Percentiles rank a stretch among this genome's conserved stretches.
phyloP scores from a whole-genome alignment of 805 yeast genomes.

The Jamesozyma gamospora region DNA sequence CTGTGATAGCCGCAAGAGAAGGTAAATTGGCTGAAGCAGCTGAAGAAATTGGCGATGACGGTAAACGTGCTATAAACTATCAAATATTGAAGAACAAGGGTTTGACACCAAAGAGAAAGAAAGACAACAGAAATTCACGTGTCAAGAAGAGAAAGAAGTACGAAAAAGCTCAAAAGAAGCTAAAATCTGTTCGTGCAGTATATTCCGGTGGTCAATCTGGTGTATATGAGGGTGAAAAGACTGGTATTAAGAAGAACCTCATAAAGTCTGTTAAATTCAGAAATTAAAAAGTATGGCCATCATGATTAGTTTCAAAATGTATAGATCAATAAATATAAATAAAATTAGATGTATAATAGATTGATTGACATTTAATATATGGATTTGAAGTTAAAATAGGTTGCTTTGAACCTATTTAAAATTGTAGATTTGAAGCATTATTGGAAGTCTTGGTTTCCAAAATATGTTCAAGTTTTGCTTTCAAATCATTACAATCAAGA shows the following conservation, averaged over 20 bases:
- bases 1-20: constrained; percentile 70
- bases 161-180: constrained; percentile 88
- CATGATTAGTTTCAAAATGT: background rate
- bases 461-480: constrained; percentile 5
- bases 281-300: constrained; percentile 7
- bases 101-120: constrained; percentile 83
- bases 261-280: constrained; percentile 75
- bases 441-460: background rate
- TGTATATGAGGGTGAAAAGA: constrained; percentile 86
- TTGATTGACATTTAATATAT: background rate
- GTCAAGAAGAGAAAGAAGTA: constrained; percentile 97
- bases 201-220: constrained; percentile 59
- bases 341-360: constrained; percentile 1
- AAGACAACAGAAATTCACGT: constrained; percentile 89
- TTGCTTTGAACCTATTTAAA: background rate
- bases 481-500: constrained; percentile 3
- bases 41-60: constrained; percentile 53
- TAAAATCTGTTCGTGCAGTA: constrained; percentile 84
- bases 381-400: too few relatives aligned
- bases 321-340: background rate
- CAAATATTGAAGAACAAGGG: constrained; percentile 96
- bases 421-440: background rate
- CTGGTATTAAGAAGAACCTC: constrained; percentile 93
- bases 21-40: constrained; percentile 75
- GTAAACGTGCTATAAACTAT: constrained; percentile 90